These are phyloP conservation scores for Curvularia eragrostidis DNA, from an alignment of 2,329 filamentous ascomycete species.

Conservation along the genomic window DNA sequence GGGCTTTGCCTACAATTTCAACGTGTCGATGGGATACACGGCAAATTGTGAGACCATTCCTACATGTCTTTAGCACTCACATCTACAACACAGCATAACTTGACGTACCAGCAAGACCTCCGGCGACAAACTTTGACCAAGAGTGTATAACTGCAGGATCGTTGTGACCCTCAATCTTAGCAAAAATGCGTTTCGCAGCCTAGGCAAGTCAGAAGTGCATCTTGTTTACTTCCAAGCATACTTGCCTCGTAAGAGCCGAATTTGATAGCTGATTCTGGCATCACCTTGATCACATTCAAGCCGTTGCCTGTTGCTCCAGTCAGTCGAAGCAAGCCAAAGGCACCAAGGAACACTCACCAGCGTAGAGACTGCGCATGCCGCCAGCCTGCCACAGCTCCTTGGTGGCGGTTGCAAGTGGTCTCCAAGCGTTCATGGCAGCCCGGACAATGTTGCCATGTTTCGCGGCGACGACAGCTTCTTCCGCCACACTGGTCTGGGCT, in stretches of 20 bases:
- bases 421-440: slow-evolving; percentile 69
- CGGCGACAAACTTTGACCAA: slow-evolving; percentile 87
- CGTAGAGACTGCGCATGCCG: slow-evolving; percentile 88
- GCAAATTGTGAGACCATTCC: slow-evolving; percentile 93
- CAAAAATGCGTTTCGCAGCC: slow-evolving; percentile 86
- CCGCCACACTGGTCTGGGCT: slow-evolving; percentile 75
- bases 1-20: slow-evolving; percentile 67
- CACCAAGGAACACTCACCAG: slow-evolving; percentile 65
- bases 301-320: slow-evolving; percentile 74
- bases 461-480: slow-evolving; percentile 68
- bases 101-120: slow-evolving; percentile 72
- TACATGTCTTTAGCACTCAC: slow-evolving; percentile 13
- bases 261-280: slow-evolving; percentile 98
- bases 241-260: slow-evolving; percentile 91
- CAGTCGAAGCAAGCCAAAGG: slow-evolving; percentile 15
- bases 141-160: slow-evolving; percentile 81
- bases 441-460: slow-evolving; percentile 72
- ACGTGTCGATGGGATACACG: slow-evolving; percentile 90
- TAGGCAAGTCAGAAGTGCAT: slow-evolving; percentile 39
- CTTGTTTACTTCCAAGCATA: slow-evolving; percentile 6
- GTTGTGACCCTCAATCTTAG: slow-evolving; percentile 84
- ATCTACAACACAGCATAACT: background rate
- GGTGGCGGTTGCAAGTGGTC: slow-evolving; percentile 74
- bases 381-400: slow-evolving; percentile 84
- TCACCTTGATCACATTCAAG: slow-evolving; percentile 94